Percentiles rank a stretch among this genome's conserved stretches.
Evolutionary conservation across 352 stramenopile genomes (phyloP).

Genomic region (Thalassiosira delicatula): DNA sequence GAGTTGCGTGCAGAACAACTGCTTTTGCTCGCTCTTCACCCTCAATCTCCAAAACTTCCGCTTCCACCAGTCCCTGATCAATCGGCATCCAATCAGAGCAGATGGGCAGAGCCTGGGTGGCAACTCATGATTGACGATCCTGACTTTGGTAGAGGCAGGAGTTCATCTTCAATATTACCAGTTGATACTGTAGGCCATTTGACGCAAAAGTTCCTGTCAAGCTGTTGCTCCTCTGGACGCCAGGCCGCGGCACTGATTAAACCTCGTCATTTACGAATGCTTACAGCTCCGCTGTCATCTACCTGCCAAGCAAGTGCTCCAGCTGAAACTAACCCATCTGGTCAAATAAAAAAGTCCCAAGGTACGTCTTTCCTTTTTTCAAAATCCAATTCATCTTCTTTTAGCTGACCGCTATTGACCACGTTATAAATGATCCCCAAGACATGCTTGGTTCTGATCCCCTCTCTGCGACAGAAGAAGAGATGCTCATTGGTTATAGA

Average conservation of each 20-base stretch:
- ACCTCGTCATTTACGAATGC: too few species aligned
- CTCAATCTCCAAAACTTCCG: conserved; percentile 30
- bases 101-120: conserved; percentile 79
- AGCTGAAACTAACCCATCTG: conserved; percentile 62
- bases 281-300: too few species aligned
- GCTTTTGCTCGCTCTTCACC: conserved; percentile 68
- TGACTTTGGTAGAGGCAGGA: conserved; percentile 8
- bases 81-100: conserved; percentile 25
- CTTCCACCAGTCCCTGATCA: conserved; percentile 29
- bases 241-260: too few species aligned
- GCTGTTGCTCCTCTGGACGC: conserved; percentile 66
- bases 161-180: conserved; percentile 59
- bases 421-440: background rate
- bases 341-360: conserved; percentile 3
- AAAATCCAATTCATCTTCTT: background rate
- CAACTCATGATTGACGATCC: conserved; percentile 60
- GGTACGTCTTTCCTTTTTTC: conserved; percentile 16
- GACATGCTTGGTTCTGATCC: conserved; percentile 31
- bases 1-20: conserved; percentile 59
- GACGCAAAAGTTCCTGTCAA: conserved; percentile 63
- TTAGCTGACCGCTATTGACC: background rate
- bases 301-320: too few species aligned
- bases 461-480: conserved; percentile 23
- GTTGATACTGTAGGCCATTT: conserved; percentile 50
- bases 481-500: conserved; percentile 34